Conservation (phyloP, 805 yeast species). For the Novakomyces olei region DNA sequence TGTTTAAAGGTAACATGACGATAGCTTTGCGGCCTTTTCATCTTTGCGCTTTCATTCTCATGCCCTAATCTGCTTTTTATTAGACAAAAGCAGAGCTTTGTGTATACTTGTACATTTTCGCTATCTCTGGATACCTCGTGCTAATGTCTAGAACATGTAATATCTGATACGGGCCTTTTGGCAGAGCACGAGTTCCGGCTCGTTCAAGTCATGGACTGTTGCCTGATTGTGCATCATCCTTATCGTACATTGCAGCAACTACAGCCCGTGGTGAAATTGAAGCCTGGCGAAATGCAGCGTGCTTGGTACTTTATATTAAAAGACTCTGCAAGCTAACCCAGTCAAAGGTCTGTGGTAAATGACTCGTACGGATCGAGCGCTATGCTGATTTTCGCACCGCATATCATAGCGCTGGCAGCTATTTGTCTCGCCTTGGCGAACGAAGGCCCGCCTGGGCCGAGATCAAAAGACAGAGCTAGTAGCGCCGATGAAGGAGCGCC, state of each 20-base stretch:
- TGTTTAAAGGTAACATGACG: constrained; percentile 53
- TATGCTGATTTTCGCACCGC: constrained; percentile 70
- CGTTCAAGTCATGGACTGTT: constrained; percentile 50
- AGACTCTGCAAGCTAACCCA: background rate
- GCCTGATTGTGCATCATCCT: constrained; percentile 21
- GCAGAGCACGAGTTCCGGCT: constrained; percentile 92
- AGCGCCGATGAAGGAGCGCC: too few relatives aligned
- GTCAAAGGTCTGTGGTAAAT: constrained; percentile 60
- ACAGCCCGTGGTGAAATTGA: constrained; percentile 16
- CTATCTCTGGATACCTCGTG: too few relatives aligned
- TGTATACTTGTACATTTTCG: too few relatives aligned
- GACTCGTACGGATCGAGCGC: constrained; percentile 78
- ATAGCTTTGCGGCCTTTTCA: too few relatives aligned
- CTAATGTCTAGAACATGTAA: constrained; percentile 87
- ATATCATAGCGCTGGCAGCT: constrained; percentile 60
- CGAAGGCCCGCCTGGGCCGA: too few relatives aligned
- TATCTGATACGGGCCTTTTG: constrained; percentile 70
- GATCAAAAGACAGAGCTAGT: too few relatives aligned
- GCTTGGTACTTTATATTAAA: background rate
- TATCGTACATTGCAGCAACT: constrained; percentile 18
- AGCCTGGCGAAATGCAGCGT: constrained; percentile 26
- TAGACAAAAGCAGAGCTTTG: too few relatives aligned
- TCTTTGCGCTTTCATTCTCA: too few relatives aligned
- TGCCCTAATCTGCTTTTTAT: too few relatives aligned
- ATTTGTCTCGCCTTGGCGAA: too few relatives aligned